Base-by-base conservation (phyloP, 2,329 filamentous ascomycete species). In the Dendrostoma leiphaemia region DNA sequence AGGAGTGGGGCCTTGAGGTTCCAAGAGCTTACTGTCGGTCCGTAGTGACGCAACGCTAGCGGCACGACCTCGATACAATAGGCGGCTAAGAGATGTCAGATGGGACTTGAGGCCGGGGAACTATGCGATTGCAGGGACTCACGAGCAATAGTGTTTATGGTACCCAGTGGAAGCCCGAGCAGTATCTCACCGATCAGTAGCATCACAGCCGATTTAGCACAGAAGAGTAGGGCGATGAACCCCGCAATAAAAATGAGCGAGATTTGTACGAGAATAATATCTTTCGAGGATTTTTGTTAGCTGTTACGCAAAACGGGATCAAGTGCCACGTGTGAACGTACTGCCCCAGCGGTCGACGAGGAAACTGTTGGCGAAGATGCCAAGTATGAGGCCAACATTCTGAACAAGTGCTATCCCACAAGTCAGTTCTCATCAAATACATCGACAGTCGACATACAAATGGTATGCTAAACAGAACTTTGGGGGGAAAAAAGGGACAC, bases 111-210 rank as follows among this genome's bases (percentile, higher is more conserved):
- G 19, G 13, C n/a, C 3, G 2, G 3, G 13, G 21, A 12, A 7
- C 15, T 9, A 15, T 8, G 6, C 4, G 6, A 31, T n/a, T n/a
- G n/a, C 9, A n/a, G 21, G 2, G 17, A 13, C 47, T 40, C 17
- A 49, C 47, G 47, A 23, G 47, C 47, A 49, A 49, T 49, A 15
- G 47, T 49, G 12, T 49, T 32, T 12, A 49, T 49, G n/a, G 47
- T 49, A 7, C 47, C 47, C 6, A 49, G 26, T 4, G 47, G 47
- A 13, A 49, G 32, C 8, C 35, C 47, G 23, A 49, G 47, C 3
- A 49, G 29, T 15, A 49, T 38, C 35, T 49, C 47, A 6, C 47
- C 47, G 7, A 49, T 15, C 9, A 49, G 47, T 9, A 49, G 47
- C 47, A 41, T 49, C 7, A 40, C 35, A 12, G 26, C 35, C 12